Evolutionary conservation across 352 stramenopile genomes (phyloP).

Genomic region (Phytophthora foliorum): DNA sequence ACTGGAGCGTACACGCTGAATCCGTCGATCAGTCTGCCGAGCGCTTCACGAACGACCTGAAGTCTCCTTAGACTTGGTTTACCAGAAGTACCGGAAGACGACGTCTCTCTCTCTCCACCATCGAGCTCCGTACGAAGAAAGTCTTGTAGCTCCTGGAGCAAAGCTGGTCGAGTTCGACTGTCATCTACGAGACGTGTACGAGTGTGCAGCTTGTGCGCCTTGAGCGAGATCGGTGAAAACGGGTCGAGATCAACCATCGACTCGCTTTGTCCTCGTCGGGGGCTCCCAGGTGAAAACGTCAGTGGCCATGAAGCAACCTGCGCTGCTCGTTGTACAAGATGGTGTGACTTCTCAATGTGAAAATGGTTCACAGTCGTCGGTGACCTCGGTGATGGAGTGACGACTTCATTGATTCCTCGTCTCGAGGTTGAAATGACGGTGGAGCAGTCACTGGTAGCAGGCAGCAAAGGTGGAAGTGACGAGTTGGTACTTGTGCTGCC

Average conservation of each 20-base stretch:
- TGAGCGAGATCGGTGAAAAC: conserved; percentile 37
- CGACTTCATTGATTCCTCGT: conserved; percentile 4
- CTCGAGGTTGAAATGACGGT: conserved; percentile 13
- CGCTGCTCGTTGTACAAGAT: conserved; percentile 21
- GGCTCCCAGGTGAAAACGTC: conserved; percentile 31
- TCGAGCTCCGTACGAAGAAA: conserved; percentile 48
- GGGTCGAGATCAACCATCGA: conserved; percentile 23
- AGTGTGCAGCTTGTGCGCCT: conserved; percentile 33
- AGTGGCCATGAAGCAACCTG: conserved; percentile 56
- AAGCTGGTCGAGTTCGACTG: conserved; percentile 42
- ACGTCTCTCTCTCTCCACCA: conserved; percentile 6
- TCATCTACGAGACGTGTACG: conserved; percentile 39
- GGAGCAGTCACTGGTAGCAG: conserved; percentile 12
- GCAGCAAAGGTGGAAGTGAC: conserved; percentile 27
- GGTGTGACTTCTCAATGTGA: conserved; percentile 34
- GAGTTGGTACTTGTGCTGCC: conserved; percentile 14
- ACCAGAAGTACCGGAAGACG: conserved; percentile 3
- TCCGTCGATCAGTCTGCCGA: conserved; percentile 58
- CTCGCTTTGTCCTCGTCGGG: conserved; percentile 6
- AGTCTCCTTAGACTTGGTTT: conserved; percentile 51
- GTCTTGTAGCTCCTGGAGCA: conserved; percentile 57
- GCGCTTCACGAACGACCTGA: conserved; percentile 64
- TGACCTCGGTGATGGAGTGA: neutral
- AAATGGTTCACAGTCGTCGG: conserved; percentile 9
- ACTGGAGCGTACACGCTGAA: conserved; percentile 77